A percentile compares a stretch with the other conserved stretches of the same genome.
These are phyloP conservation scores for Moesziomyces parantarcticus DNA, from an alignment of 1,284 basidiomycete genomes.

Conservation along the genomic window DNA sequence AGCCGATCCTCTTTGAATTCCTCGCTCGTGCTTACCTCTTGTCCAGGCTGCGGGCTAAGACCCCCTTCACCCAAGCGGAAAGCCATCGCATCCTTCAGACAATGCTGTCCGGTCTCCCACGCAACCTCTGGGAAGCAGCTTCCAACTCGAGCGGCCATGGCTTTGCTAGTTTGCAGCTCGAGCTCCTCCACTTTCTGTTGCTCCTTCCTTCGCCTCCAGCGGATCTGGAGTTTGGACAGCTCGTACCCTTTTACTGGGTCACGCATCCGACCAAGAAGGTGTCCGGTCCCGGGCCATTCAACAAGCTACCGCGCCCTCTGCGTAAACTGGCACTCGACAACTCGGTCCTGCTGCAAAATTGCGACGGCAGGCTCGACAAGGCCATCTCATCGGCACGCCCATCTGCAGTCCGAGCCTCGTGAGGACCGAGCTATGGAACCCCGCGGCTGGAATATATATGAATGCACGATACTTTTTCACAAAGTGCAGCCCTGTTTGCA, in stretches of 20 bases:
- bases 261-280: conserved; percentile 33
- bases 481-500: no score
- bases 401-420: neutral
- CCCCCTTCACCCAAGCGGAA: conserved; percentile 11
- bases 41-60: conserved; percentile 13
- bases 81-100: conserved; percentile 16
- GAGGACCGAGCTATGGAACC: no score
- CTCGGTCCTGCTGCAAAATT: conserved; percentile 10
- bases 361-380: conserved; percentile 26
- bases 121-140: conserved; percentile 34
- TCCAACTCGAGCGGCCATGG: conserved; percentile 5
- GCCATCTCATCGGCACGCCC: conserved; percentile 24
- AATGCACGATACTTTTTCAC: no score
- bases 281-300: conserved; percentile 27
- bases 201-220: conserved; percentile 22
- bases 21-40: conserved; percentile 41
- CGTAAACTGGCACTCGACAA: conserved; percentile 38
- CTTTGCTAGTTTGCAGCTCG: conserved; percentile 27
- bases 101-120: conserved; percentile 28
- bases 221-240: conserved; percentile 16
- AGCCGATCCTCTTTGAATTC: conserved; percentile 51
- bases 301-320: conserved; percentile 11
- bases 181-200: conserved; percentile 38
- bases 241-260: conserved; percentile 45
- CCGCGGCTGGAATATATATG: no score